phyloP scores from a whole-genome alignment of 306 rosid species.

The Canavalia ensiformis region DNA sequence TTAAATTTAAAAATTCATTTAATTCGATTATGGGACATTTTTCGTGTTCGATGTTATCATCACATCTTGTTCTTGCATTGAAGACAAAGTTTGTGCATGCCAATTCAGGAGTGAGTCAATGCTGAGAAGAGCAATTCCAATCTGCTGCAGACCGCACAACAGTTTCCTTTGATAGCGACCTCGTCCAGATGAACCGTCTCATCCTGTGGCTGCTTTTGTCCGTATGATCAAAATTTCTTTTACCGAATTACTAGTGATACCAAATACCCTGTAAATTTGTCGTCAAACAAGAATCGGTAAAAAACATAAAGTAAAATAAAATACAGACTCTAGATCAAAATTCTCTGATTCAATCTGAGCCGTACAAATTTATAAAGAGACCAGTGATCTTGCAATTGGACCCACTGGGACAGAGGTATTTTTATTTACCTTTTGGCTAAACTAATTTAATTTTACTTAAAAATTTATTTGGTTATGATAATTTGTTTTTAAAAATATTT shows the following conservation, averaged over 20 bases:
- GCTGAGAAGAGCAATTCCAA: conserved; percentile 18
- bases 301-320: neutral
- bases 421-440: neutral
- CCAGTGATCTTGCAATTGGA: neutral
- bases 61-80: conserved; percentile 9
- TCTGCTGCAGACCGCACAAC: neutral
- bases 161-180: conserved; percentile 31
- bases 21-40: neutral
- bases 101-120: conserved; percentile 24
- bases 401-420: neutral
- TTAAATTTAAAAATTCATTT: neutral
- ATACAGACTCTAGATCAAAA: neutral
- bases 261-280: neutral
- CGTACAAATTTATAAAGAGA: neutral
- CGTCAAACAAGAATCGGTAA: neutral
- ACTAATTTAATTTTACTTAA: neutral
- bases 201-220: neutral
- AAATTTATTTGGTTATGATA: neutral
- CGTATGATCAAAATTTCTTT: neutral
- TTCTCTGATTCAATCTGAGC: neutral
- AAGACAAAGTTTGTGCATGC: conserved; percentile 26
- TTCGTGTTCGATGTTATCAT: neutral
- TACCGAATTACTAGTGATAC: neutral
- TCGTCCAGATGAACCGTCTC: neutral
- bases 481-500: neutral